phyloP scores from a whole-genome alignment of 768 basidiomycete genomes.

The Botryobasidium botryosum region DNA sequence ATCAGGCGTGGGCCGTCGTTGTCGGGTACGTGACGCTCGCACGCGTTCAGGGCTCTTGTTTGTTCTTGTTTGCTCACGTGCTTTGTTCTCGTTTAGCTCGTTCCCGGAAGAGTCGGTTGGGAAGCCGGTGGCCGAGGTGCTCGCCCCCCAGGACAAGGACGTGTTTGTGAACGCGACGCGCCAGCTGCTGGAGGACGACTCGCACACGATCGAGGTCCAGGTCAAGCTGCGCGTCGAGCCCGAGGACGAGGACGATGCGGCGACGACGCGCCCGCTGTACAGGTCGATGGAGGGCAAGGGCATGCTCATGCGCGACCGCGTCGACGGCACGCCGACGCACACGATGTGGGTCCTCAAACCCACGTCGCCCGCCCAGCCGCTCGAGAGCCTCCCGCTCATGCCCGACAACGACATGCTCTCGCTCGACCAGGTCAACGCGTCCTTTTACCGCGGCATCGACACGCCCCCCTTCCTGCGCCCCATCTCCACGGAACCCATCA shows the following conservation, averaged over 20 bases:
- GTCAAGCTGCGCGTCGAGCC: constrained; percentile 74
- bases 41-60: too few species aligned
- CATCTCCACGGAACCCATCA: constrained; percentile 65
- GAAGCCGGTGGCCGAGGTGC: constrained; percentile 61
- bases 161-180: constrained; percentile 80
- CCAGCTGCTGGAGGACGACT: constrained; percentile 75
- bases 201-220: constrained; percentile 81
- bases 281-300: constrained; percentile 95
- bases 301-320: constrained; percentile 93
- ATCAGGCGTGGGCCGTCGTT: constrained; percentile 87
- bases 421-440: not conserved
- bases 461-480: constrained; percentile 44
- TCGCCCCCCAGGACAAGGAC: constrained; percentile 61
- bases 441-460: constrained; percentile 12
- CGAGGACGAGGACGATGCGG: constrained; percentile 33
- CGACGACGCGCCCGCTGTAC: constrained; percentile 24
- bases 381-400: too few species aligned
- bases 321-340: constrained; percentile 74
- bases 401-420: constrained; percentile 4
- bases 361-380: constrained; percentile 11
- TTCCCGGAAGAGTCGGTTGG: constrained; percentile 67
- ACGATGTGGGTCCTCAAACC: constrained; percentile 96
- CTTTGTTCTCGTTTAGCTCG: constrained; percentile 31
- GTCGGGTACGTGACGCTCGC: constrained; percentile 46
- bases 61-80: constrained; percentile 11